Evolutionary conservation across 345 rosid genomes (phyloP).

Genomic region (Hevea brasiliensis): DNA sequence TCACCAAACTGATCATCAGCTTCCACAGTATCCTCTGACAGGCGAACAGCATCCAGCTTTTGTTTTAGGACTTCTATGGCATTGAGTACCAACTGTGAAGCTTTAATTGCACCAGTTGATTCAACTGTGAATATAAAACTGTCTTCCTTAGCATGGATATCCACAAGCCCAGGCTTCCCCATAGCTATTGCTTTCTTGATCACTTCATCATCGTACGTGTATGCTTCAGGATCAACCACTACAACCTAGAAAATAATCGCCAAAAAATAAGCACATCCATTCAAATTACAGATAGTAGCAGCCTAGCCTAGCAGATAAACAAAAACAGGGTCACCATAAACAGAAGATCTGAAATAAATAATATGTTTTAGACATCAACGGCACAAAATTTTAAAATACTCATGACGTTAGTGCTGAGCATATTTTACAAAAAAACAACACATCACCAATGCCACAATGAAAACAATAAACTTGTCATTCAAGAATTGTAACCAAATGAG

Average conservation of each 20-base stretch:
- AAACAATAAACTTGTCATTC: neutral
- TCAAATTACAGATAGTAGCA: neutral
- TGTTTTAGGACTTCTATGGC: constrained; percentile 84
- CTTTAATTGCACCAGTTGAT: constrained; percentile 87
- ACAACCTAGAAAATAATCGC: constrained; percentile 45
- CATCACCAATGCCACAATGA: neutral
- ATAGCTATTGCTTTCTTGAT: constrained; percentile 85
- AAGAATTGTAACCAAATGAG: neutral
- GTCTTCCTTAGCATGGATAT: constrained; percentile 82
- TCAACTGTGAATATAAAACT: constrained; percentile 87
- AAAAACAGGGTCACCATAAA: no score
- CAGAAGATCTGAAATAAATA: neutral
- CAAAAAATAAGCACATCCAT: neutral
- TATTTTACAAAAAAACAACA: neutral
- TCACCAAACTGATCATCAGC: constrained; percentile 99
- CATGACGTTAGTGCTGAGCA: neutral
- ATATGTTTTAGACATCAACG: neutral
- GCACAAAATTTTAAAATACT: neutral
- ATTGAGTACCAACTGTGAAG: constrained; percentile 80
- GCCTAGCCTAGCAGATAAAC: no score
- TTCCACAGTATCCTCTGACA: constrained; percentile 88
- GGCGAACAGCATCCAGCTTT: constrained; percentile 91
- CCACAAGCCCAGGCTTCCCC: constrained; percentile 91
- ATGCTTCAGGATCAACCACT: constrained; percentile 86
- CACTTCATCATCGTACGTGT: constrained; percentile 91